Percentiles rank a stretch among this genome's conserved stretches.
Evolutionary conservation across 768 basidiomycete genomes (phyloP).

Genomic region (Leccinum fibrillosum): DNA sequence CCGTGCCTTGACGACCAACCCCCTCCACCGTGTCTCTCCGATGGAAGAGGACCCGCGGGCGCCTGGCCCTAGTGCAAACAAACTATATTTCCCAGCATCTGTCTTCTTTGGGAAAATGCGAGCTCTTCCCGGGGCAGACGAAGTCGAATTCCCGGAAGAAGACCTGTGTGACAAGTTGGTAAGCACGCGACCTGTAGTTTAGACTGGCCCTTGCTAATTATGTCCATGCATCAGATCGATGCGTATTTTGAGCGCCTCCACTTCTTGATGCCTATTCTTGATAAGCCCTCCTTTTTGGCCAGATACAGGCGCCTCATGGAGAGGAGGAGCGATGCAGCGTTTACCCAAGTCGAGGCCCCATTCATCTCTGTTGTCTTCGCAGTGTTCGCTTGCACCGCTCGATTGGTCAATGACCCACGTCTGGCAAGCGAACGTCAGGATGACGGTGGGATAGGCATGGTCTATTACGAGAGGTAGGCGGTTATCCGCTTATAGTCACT

Average conservation of each 20-base stretch:
- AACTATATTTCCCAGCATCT: conserved; percentile 83
- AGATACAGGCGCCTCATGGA: conserved; percentile 76
- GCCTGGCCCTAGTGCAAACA: conserved; percentile 77
- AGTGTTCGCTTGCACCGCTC: conserved; percentile 87
- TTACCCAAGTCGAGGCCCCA: conserved; percentile 61
- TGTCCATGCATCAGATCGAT: conserved; percentile 54
- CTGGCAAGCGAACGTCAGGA: conserved; percentile 57
- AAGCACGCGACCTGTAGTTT: conserved; percentile 30
- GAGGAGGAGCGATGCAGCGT: conserved; percentile 47
- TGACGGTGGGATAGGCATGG: conserved; percentile 86
- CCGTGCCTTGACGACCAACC: conserved; percentile 68
- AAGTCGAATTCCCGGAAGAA: conserved; percentile 82
- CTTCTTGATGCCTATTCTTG: conserved; percentile 83
- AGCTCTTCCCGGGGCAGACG: conserved; percentile 78
- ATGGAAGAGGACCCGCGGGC: conserved; percentile 81
- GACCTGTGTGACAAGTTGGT: conserved; percentile 87
- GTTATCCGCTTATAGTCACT: neutral
- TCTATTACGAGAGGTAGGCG: conserved; percentile 81
- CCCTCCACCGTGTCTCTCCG: conserved; percentile 73
- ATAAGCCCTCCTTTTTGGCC: conserved; percentile 78
- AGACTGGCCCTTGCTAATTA: conserved; percentile 20
- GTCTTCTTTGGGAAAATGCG: conserved; percentile 85
- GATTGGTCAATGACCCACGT: conserved; percentile 72
- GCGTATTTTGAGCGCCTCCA: conserved; percentile 87
- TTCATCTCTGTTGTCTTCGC: conserved; percentile 83